A percentile compares a stretch with the other conserved stretches of the same genome.
Evolutionary conservation across 306 rosid species (phyloP).

Genomic region (Lotus japonicus): DNA sequence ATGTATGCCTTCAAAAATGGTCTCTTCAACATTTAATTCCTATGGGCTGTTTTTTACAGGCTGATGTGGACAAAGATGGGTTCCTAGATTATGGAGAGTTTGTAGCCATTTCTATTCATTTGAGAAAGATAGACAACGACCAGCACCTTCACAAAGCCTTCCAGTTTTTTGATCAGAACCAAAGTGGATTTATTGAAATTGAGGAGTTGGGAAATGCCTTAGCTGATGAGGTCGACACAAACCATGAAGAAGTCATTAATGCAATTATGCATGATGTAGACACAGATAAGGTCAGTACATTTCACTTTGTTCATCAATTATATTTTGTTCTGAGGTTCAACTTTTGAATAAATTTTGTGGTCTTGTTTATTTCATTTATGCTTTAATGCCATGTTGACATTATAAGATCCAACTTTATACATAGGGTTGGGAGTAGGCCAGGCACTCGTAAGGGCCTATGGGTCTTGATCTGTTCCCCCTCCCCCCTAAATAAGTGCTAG

Average conservation of each 20-base stretch:
- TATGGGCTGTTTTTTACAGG: slow-evolving; percentile 36
- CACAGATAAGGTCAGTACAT: slow-evolving; percentile 68
- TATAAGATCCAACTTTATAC: not conserved
- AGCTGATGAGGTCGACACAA: slow-evolving; percentile 54
- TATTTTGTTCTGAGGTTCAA: not conserved
- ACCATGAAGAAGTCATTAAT: slow-evolving; percentile 60
- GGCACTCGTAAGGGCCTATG: too few species aligned
- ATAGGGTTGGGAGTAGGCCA: too few species aligned
- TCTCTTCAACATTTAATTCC: slow-evolving; percentile 10
- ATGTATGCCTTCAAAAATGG: not conserved
- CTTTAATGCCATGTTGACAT: not conserved
- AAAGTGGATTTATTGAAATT: slow-evolving; percentile 65
- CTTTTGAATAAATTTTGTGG: not conserved
- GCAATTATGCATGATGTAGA: slow-evolving; percentile 92
- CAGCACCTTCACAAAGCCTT: slow-evolving; percentile 89
- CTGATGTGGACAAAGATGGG: slow-evolving; percentile 77
- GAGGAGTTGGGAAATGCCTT: slow-evolving; percentile 70
- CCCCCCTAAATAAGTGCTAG: too few species aligned
- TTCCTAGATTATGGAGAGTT: slow-evolving; percentile 79
- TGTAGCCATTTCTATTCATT: slow-evolving; percentile 69
- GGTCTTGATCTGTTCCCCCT: too few species aligned
- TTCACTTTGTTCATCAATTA: not conserved
- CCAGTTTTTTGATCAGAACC: slow-evolving; percentile 61
- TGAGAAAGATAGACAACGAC: slow-evolving; percentile 72
- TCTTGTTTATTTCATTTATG: not conserved